A percentile compares a stretch with the other conserved stretches of the same genome.
These are phyloP conservation scores for Phellinidium pouzarii DNA, from an alignment of 1,284 basidiomycete species.

Conservation along the genomic window DNA sequence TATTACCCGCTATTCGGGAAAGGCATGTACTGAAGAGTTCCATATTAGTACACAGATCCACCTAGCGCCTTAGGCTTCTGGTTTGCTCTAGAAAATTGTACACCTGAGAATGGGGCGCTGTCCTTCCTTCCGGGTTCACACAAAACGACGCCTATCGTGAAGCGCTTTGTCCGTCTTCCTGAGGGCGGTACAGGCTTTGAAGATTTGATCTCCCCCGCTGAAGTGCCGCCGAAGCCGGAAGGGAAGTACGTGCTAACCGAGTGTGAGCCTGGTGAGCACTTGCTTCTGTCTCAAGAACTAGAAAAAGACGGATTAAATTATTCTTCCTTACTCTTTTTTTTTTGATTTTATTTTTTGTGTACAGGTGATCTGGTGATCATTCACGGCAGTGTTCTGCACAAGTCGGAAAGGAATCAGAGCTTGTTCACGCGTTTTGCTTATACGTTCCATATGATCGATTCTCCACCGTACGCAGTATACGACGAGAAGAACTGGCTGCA, in stretches of 20 bases:
- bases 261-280: conserved; percentile 63
- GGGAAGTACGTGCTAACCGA: conserved; percentile 63
- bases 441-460: conserved; percentile 90
- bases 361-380: conserved; percentile 83
- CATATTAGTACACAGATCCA: conserved; percentile 80
- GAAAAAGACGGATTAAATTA: neutral
- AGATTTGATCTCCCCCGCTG: conserved; percentile 37
- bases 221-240: conserved; percentile 39
- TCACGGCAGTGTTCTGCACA: conserved; percentile 85
- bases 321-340: conserved; percentile 2
- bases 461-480: conserved; percentile 54
- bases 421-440: conserved; percentile 79
- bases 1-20: conserved; percentile 2
- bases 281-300: conserved; percentile 4
- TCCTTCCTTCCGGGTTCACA: conserved; percentile 93
- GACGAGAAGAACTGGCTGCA: conserved; percentile 88
- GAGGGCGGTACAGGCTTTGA: conserved; percentile 78
- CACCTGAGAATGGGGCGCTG: conserved; percentile 78
- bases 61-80: conserved; percentile 91
- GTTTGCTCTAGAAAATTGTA: conserved; percentile 90
- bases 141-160: conserved; percentile 59
- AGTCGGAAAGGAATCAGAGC: conserved; percentile 75
- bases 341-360: no score
- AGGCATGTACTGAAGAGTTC: conserved; percentile 10
- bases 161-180: conserved; percentile 76